Conservation (phyloP, 345 rosid genomes). For the Dipteronia sinensis region DNA sequence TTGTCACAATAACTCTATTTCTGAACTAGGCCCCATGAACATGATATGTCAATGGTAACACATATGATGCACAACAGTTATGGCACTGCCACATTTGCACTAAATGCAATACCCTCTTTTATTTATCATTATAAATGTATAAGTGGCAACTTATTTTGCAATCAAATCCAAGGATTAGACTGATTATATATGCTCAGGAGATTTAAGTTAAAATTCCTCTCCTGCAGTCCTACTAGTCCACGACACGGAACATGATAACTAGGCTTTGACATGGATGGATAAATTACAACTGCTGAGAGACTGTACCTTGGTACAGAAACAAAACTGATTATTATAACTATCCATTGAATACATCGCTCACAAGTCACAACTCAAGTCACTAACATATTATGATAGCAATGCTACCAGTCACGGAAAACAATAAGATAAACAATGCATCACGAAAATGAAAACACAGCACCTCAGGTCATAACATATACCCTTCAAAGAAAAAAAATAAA, state of each 20-base stretch:
- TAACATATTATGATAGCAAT: constrained; percentile 16
- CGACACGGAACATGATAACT: not conserved
- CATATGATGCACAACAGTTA: constrained; percentile 24
- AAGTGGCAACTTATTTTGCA: not conserved
- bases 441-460: constrained; percentile 24
- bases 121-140: not conserved
- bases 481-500: not conserved
- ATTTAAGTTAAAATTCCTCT: too few relatives aligned
- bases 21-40: constrained; percentile 29
- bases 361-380: constrained; percentile 20
- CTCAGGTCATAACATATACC: not conserved
- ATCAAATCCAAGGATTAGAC: not conserved
- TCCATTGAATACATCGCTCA: too few relatives aligned
- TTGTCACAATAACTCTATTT: constrained; percentile 6
- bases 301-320: constrained; percentile 23
- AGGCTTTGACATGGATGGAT: not conserved
- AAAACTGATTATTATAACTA: too few relatives aligned
- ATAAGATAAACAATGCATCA: constrained; percentile 13
- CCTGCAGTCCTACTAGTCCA: not conserved
- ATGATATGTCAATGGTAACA: constrained; percentile 35
- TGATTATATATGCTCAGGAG: too few relatives aligned
- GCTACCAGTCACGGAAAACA: not conserved
- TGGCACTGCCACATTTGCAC: not conserved
- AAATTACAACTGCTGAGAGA: constrained; percentile 8
- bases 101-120: not conserved